Conservation (phyloP, 1,284 basidiomycete genomes). For the Apiotrichum veenhuisii region DNA sequence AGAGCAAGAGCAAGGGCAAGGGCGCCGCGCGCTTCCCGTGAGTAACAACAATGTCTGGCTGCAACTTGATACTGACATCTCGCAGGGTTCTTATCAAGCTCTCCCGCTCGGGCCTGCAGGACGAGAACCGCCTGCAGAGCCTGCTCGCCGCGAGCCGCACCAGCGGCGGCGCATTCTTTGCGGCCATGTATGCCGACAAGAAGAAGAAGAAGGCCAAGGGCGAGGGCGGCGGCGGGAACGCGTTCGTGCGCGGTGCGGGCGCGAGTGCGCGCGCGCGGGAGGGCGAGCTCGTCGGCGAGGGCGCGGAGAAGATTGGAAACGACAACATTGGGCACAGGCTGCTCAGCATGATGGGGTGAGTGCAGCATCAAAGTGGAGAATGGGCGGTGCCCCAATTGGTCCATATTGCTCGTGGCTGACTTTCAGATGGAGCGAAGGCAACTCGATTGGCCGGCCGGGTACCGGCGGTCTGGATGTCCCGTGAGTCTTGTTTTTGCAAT, state of each 20-base stretch:
- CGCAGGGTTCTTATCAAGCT: conserved; percentile 69
- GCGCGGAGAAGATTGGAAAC: conserved; percentile 44
- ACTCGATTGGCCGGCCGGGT: conserved; percentile 41
- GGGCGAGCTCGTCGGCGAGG: conserved; percentile 47
- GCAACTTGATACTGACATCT: conserved; percentile 23
- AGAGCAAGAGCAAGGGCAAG: conserved; percentile 68
- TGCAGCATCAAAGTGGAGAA: not conserved
- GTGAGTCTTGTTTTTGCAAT: conserved; percentile 32
- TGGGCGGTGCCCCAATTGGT: not conserved
- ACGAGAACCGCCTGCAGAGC: conserved; percentile 60
- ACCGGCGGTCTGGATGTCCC: conserved; percentile 45
- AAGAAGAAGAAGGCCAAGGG: conserved; percentile 1
- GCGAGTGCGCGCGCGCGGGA: conserved; percentile 40
- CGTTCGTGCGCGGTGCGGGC: conserved; percentile 4
- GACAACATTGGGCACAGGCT: conserved; percentile 50
- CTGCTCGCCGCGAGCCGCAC: conserved; percentile 51
- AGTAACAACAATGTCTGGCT: too few species aligned
- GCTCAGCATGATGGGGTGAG: conserved; percentile 48
- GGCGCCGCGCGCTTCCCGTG: conserved; percentile 57
- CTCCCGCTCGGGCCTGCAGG: conserved; percentile 54
- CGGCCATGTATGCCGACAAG: conserved; percentile 32
- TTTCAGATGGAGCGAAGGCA: conserved; percentile 46
- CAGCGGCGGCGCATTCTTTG: conserved; percentile 41
- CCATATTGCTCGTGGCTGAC: not conserved
- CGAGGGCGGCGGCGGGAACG: not conserved